A percentile compares a stretch with the other conserved stretches of the same genome.
Evolutionary conservation across 169 alveolate genomes (phyloP).

Genomic region (Babesia gibsoni): DNA sequence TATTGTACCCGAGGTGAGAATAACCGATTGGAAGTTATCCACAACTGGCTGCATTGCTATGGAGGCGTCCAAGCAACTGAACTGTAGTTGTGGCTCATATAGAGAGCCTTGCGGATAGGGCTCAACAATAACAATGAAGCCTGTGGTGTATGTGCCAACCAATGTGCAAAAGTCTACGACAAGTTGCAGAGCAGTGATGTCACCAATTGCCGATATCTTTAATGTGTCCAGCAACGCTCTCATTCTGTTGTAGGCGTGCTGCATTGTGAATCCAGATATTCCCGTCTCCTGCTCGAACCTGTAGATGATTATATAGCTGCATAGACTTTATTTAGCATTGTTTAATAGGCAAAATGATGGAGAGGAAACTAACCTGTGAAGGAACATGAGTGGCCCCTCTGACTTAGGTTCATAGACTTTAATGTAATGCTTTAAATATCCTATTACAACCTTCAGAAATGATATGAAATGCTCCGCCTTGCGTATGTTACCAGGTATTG

Average conservation of each 20-base stretch:
- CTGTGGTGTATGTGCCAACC: constrained; percentile 90
- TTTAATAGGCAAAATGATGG: too few species aligned
- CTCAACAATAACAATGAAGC: constrained; percentile 93
- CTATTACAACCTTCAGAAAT: constrained; percentile 84
- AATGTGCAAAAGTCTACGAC: constrained; percentile 92
- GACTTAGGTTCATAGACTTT: constrained; percentile 82
- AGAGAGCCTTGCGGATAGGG: constrained; percentile 95
- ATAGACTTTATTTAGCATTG: background rate
- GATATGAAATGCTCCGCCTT: constrained; percentile 91
- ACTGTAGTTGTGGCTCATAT: constrained; percentile 91
- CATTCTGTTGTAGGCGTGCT: constrained; percentile 72
- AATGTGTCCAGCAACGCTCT: constrained; percentile 76
- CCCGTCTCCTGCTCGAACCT: constrained; percentile 54
- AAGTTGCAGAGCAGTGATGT: constrained; percentile 72
- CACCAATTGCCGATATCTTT: constrained; percentile 79
- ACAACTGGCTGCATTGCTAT: constrained; percentile 94
- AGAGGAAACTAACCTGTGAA: constrained; percentile 77
- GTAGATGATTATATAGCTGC: background rate
- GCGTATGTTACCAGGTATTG: constrained; percentile 91
- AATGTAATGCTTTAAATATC: constrained; percentile 85
- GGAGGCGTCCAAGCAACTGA: constrained; percentile 95
- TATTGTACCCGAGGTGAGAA: constrained; percentile 96
- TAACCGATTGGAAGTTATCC: constrained; percentile 86
- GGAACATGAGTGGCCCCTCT: constrained; percentile 91
- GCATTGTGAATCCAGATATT: constrained; percentile 10